Percentiles rank a stretch among this genome's conserved stretches.
These are phyloP conservation scores for Pichia scutulata DNA, from an alignment of 805 yeast species.

Conservation along the genomic window DNA sequence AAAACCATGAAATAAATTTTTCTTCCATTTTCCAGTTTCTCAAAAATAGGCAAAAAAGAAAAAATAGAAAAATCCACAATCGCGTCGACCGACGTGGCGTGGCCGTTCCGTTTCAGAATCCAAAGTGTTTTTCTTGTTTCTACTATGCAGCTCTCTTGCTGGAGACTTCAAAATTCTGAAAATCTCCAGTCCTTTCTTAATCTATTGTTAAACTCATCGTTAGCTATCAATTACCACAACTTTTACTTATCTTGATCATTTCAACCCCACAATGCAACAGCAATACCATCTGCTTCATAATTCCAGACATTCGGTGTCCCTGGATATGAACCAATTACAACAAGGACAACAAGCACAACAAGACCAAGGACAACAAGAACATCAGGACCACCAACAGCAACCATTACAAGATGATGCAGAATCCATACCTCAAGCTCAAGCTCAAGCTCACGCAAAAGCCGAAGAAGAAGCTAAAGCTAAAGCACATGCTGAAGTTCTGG, in stretches of 20 bases:
- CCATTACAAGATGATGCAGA: slow-evolving; percentile 3
- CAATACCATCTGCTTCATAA: slow-evolving; percentile 12
- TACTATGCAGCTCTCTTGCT: no score
- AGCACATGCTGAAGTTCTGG: background rate
- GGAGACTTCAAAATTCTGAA: no score
- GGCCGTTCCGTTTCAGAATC: no score
- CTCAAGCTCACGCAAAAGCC: background rate
- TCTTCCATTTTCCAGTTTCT: background rate
- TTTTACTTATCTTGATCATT: no score
- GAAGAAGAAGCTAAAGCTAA: slow-evolving; percentile 1
- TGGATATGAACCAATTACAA: slow-evolving; percentile 10
- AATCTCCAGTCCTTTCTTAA: no score
- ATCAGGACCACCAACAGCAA: background rate
- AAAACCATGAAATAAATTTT: no score
- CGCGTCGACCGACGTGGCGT: no score
- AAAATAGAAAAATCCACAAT: no score
- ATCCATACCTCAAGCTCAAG: background rate
- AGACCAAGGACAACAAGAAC: background rate
- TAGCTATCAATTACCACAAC: no score
- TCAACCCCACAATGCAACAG: slow-evolving; percentile 5
- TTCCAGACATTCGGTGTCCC: slow-evolving; percentile 8
- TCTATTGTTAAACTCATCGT: no score
- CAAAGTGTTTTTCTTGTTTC: no score
- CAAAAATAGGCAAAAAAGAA: no score
- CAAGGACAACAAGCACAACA: slow-evolving; percentile 1